Evolutionary conservation across 1,139 yeast species (phyloP), one percentile per base, ranked within the genome.

Genomic region (Suhomyces bribrorum): DNA sequence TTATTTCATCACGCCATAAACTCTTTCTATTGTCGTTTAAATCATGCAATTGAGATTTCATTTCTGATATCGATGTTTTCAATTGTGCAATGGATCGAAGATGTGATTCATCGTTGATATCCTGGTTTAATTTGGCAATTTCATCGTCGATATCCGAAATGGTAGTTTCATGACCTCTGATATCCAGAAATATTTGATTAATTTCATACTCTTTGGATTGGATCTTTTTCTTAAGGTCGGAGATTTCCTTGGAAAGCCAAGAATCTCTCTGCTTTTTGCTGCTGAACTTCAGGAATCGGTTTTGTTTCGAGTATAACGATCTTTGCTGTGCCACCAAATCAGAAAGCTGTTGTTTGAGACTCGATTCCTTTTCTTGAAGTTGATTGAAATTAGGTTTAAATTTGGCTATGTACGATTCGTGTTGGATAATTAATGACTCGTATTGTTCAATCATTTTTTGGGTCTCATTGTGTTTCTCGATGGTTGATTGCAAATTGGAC

Each of bases 1-100:
- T 78, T 39, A 85, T 79, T 53, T 87, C 95, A 25, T 83, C 81
- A 56, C 96, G 79, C 96, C 96, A 88, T 12, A 83, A 61, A 11
- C 63, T 64, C 54, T 86, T 87, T 49, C 95, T 75, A 44, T 77
- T 71, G 53, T 90, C 96, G 12, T 77, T 70, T 22, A 79, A 66
- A 4, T 56, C 62, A n/a, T 66, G 59, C 18, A 78, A 69, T 17
- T 66, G 54, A 6, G 56, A 41, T 50, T 73, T 81, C 22, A 75
- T 48, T 0, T 53, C 53, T 5, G 56, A 57, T n/a, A 77, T 61
- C 4, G 66, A 50, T 22, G 62, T 66, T 31, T 62, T 64, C 16
- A 76, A 52, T 5, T 52, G 54, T 4, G 52, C 46, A 5, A 61
- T 43, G 6, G 62, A 54, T 5, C 49, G 47, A 7, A 32, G 16